phyloP scores from a whole-genome alignment of 2,329 filamentous ascomycete genomes.

The Apiospora koreana region DNA sequence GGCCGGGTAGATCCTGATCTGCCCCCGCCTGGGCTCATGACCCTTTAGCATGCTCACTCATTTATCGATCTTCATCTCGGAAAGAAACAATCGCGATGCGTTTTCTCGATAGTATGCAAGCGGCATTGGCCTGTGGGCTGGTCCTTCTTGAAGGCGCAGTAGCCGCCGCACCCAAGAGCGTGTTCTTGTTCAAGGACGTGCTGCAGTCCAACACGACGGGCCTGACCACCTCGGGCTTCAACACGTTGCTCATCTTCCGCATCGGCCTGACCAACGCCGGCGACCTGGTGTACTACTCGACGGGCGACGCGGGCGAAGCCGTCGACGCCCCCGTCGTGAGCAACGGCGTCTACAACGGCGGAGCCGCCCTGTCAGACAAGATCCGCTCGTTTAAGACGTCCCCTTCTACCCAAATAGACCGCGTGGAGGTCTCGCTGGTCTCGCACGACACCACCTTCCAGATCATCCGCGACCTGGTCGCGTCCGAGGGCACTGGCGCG shows the following conservation, averaged over 20 bases:
- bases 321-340: slow-evolving; percentile 38
- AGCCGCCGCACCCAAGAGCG: slow-evolving; percentile 23
- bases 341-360: slow-evolving; percentile 46
- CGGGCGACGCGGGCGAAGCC: slow-evolving; percentile 34
- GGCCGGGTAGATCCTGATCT: background rate
- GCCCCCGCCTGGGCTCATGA: background rate
- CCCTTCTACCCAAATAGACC: slow-evolving; percentile 32
- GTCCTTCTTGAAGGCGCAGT: background rate
- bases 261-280: slow-evolving; percentile 43
- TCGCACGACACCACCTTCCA: slow-evolving; percentile 39
- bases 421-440: slow-evolving; percentile 39
- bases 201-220: slow-evolving; percentile 44
- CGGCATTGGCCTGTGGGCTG: background rate
- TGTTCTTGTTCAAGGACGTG: slow-evolving; percentile 46
- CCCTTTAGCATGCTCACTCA: background rate
- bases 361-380: slow-evolving; percentile 48
- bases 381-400: slow-evolving; percentile 42
- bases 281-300: slow-evolving; percentile 48
- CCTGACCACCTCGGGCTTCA: slow-evolving; percentile 43
- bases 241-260: slow-evolving; percentile 44
- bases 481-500: slow-evolving; percentile 32
- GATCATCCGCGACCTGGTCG: slow-evolving; percentile 41
- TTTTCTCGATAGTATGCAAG: background rate
- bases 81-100: background rate
- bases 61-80: background rate